Base-by-base conservation (phyloP, 176 grass and related monocot species). In the Bonia amplexicaulis region DNA sequence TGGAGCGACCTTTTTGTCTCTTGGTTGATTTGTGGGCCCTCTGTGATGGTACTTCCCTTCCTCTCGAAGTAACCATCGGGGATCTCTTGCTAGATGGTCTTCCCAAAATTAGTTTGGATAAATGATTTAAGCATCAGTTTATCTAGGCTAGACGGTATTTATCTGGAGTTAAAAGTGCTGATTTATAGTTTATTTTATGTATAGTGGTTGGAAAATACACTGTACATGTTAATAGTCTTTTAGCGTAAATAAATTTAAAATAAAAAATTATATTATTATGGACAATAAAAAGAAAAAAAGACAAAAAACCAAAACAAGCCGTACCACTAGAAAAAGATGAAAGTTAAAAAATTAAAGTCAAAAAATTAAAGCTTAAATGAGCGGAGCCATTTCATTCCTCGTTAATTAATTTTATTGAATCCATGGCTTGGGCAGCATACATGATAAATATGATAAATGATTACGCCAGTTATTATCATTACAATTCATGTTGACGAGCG, bases 141-240 rank as follows among this genome's bases (percentile, higher is more conserved):
- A 60, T 60, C 10, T 19, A 53, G 14, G 51, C 16, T 53, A 5
- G 5, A 5, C 5, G 35, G 35, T 37, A 5, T 3, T 37, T 37
- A 37, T 37, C 5, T 37, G 4, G 5, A 33, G 0, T 37, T 37
- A 37, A 37, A 37, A 37, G 4, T 5, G 0, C 2, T 37, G 0
- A 5, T 0, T 37, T 37, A 37, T 37, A 5, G 4, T 0, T 37
- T 6, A 37, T 6, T 37, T 37, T 37, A 5, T 37, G 5, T 37
- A 5, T 37, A 37, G 5, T 5, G 5, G 5, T 5, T 37, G 0
- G 0, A 37, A 37, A 37, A 37, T 37, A 5, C 5, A 37, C 5
- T 5, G 5, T 37, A 37, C 0, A 0, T 6, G 0, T 37, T 6
- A 0, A 5, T 37, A 37, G 35, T 0, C 35, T 37, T 37, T 6